Base-by-base conservation (phyloP, 495 filamentous ascomycete species). In the Thozetella sp. region DNA sequence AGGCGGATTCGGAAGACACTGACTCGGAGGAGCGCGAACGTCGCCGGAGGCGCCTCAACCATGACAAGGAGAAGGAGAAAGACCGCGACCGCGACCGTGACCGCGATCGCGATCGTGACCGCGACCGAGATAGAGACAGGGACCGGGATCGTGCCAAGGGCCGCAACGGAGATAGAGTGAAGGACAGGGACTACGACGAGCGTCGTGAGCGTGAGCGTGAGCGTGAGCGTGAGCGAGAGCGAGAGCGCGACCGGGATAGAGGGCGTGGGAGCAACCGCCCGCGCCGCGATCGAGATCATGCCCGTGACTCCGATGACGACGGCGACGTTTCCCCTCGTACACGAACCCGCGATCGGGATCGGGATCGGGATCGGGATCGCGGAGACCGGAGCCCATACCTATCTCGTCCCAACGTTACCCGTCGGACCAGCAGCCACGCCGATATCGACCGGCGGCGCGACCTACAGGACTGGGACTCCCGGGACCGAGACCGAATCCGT, bases 361-460 rank as follows among this genome's bases (percentile, higher is more conserved):
- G 67, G 24, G 67, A 60, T 24, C 43, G 48, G n/a, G 53, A 56
- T 25, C 60, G 60, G 40, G 60, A 63, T 55, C 58, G 30, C 62
- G 51, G 30, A 25, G 58, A 34, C 22, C 52, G 52, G 25, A 51
- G 59, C 0, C 64, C 59, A 13, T 75, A 77, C 58, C 54, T 73
- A 25, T 17, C 53, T 0, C 68, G 67, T 17, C 68, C 72, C 22
- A 58, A 62, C 6, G 15, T 50, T n/a, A 65, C 61, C n/a, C 71
- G 77, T 20, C 66, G 77, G 46, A 70, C 76, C 1, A 78, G 75
- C 58, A 80, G 77, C 61, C 77, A 80, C 53, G 65, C 75, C 1
- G 77, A 80, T 22, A 40, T 72, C 13, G 76, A 76, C 13, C 57
- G 75, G 26, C 66, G 67, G 60, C 63, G 59, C 25, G 59, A 66